Conservation (phyloP, 495 filamentous ascomycete genomes). For the Apodospora peruviana region DNA sequence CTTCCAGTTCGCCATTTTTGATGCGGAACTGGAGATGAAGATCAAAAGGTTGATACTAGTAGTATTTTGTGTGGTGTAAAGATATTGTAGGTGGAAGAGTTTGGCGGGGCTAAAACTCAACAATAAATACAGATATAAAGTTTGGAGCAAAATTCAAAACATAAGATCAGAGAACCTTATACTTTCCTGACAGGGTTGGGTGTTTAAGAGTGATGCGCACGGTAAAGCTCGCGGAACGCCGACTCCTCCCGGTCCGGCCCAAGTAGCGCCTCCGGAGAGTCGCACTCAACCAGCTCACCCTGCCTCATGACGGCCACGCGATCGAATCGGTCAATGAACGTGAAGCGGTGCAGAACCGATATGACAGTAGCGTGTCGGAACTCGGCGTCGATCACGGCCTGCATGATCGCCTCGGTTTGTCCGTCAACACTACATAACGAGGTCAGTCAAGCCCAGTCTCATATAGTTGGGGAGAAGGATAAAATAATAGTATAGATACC, state of each 20-base stretch:
- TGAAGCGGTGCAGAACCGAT: background rate
- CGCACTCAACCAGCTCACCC: background rate
- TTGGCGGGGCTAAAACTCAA: too few relatives aligned
- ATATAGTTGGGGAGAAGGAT: slow-evolving; percentile 24
- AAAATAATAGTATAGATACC: background rate
- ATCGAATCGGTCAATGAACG: background rate
- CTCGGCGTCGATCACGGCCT: slow-evolving; percentile 31
- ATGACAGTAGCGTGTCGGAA: slow-evolving; percentile 16
- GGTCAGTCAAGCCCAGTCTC: slow-evolving; percentile 3
- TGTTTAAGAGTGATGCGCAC: background rate
- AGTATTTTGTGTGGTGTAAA: too few relatives aligned
- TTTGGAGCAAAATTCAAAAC: too few relatives aligned
- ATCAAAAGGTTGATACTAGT: too few relatives aligned
- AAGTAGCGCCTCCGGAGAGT: background rate
- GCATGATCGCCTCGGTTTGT: slow-evolving; percentile 34
- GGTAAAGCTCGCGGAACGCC: background rate
- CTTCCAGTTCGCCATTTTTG: too few relatives aligned
- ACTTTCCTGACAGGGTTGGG: too few relatives aligned
- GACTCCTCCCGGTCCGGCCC: background rate
- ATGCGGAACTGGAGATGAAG: too few relatives aligned
- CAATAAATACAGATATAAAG: too few relatives aligned
- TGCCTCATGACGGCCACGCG: background rate
- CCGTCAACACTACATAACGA: slow-evolving; percentile 26
- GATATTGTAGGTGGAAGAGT: too few relatives aligned
- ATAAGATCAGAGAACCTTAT: too few relatives aligned